Evolutionary conservation across 768 basidiomycete species (phyloP).

Genomic region (Gloeophyllum trabeum): DNA sequence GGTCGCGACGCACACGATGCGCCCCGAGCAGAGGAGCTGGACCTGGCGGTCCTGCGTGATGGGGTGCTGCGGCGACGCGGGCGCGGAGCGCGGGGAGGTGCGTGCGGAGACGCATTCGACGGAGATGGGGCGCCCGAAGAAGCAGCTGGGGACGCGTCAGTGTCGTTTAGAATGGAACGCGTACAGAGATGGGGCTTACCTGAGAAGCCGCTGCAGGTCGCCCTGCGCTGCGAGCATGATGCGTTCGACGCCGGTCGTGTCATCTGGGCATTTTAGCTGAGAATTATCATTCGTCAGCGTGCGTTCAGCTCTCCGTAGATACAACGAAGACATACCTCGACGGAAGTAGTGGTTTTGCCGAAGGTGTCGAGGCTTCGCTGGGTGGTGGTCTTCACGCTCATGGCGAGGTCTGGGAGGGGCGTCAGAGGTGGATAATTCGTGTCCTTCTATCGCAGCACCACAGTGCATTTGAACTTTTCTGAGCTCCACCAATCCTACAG

Average conservation of each 20-base stretch:
- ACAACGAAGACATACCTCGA: background rate
- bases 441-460: too few species aligned
- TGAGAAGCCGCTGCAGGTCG: conserved; percentile 57
- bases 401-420: too few species aligned
- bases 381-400: too few species aligned
- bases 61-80: conserved; percentile 24
- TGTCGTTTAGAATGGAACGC: background rate
- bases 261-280: conserved; percentile 41
- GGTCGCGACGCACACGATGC: conserved; percentile 50
- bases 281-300: background rate
- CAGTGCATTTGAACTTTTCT: too few species aligned
- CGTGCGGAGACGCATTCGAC: conserved; percentile 47
- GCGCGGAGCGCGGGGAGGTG: conserved; percentile 22
- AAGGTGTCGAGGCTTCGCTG: background rate
- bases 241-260: conserved; percentile 47
- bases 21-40: conserved; percentile 46
- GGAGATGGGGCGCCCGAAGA: conserved; percentile 50
- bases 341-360: background rate
- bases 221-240: conserved; percentile 61
- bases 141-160: conserved; percentile 25
- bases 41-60: conserved; percentile 56
- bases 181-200: conserved; percentile 23
- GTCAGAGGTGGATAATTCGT: too few species aligned
- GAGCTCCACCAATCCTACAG: too few species aligned
- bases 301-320: background rate